Evolutionary conservation across 306 rosid genomes (phyloP), one percentile per base, ranked within the genome.

Genomic region (Spatholobus suberectus): DNA sequence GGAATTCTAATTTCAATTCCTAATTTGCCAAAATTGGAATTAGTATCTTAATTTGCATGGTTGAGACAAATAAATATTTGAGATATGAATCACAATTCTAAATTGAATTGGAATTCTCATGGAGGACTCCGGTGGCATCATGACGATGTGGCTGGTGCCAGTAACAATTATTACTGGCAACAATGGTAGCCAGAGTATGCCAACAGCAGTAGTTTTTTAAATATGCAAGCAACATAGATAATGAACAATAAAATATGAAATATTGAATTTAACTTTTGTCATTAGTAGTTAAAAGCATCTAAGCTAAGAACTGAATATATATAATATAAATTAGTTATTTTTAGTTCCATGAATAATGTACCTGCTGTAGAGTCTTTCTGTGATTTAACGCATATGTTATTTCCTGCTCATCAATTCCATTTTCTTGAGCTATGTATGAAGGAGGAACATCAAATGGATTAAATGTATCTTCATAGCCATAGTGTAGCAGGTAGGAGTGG

Each of bases 381-480:
- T 88, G 95, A 83, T 88, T 90, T 44, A 96, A 86, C 14, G 94
- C 97, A 89, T 90, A 96, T 29, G 81, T 70, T 57, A 91, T 86
- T 32, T 89, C 97, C 85, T 89, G 95, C 55, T 90, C 96, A 89
- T 85, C 91, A 83, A 46, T 87, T 76, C 97, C 98, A 88, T 87
- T 92, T 80, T 96, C 99, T 83, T 92, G 95, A 68, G 95, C 89
- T 80, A 96, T 80, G 84, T 61, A 82, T 81, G 90, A 84, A 79
- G 98, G 98, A 83, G 99, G 98, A 77, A 94, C 87, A 85, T 96
- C 99, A 90, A 96, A 92, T 24, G 97, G 88, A 84, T 83, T 72
- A 82, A 96, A 90, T 5, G 99, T 96, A 70, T 94, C 98, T 89
- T 92, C 99, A 57, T 94, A 96, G 46, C 99, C 99, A 87, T 94